Conservation (phyloP, 2,329 filamentous ascomycete species). For the Myriosclerotinia curreyana region DNA sequence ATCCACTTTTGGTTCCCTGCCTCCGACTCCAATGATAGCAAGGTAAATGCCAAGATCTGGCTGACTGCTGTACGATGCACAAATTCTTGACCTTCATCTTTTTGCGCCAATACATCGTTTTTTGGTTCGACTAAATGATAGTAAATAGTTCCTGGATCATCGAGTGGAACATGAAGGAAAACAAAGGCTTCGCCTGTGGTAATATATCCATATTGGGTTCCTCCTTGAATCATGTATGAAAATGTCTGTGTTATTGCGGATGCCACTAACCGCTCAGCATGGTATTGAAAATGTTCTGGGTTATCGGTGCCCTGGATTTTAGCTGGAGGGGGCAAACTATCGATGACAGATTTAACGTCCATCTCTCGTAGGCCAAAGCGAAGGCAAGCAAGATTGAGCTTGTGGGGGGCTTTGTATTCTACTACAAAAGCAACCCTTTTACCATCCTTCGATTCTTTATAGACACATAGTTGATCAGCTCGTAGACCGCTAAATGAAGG, state of each 20-base stretch:
- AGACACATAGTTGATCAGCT: background rate
- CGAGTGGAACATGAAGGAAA: conserved; percentile 4
- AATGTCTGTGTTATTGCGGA: conserved; percentile 12
- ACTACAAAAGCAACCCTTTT: background rate
- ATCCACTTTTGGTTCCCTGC: background rate
- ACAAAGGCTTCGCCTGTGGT: conserved; percentile 12
- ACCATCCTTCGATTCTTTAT: too few species aligned
- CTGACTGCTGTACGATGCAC: conserved; percentile 11
- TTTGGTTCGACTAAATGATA: conserved; percentile 2
- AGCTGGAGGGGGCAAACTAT: background rate
- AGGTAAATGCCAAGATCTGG: conserved; percentile 14
- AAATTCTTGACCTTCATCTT: background rate
- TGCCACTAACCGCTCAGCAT: conserved; percentile 5
- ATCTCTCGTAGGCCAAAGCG: conserved; percentile 7
- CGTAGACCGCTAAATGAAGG: background rate
- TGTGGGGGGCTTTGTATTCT: conserved; percentile 21
- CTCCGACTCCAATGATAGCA: conserved; percentile 6
- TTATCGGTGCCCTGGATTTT: background rate
- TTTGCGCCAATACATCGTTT: conserved; percentile 3
- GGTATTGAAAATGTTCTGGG: background rate
- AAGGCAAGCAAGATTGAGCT: conserved; percentile 2
- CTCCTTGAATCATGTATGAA: conserved; percentile 15
- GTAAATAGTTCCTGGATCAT: conserved; percentile 7
- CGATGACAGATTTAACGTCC: background rate
- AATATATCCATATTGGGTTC: conserved; percentile 13